Evolutionary conservation across 306 rosid species (phyloP), one percentile per base, ranked within the genome.

Genomic region (Amphicarpaea edgeworthii): DNA sequence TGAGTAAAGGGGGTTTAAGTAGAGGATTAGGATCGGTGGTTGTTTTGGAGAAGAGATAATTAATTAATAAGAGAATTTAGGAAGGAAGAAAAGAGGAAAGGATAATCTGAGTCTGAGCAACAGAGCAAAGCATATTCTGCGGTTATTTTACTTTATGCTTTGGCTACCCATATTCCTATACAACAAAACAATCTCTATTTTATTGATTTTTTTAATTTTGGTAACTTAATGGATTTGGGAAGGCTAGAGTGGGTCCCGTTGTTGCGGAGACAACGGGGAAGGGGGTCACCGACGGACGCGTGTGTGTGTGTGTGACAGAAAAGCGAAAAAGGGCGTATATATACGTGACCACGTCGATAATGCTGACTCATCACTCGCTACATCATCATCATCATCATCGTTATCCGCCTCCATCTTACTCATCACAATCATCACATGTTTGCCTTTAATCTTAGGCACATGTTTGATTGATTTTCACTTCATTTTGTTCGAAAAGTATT

Each of bases 121-220:
- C 73, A 57, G 86, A 70, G 86, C 59, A 83, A 88, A 82, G 96
- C 87, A 90, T 86, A 86, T 90, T 88, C 96, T 60, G 69, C 70
- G 55, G 32, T 42, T 10, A 70, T 76, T 77, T 57, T 16, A 67
- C 79, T 82, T 77, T 82, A 82, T 77, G 82, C 85, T 71, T 28
- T 77, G 10, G 24, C 21, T 38, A 5, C 2, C 3, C 30, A 17
- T 19, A 8, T 38, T 64, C 8, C 15, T 5, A 4, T 19, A 9
- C 16, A 20, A 65, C 10, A 68, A n/a, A n/a, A 28, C 32, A 28
- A 45, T 3, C 0, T 11, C 8, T 2, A 32, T 30, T 38, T 19
- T 11, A n/a, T 17, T n/a, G 20, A 8, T 23, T 40, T 57, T 15
- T n/a, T 12, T 3, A 30, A 1, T 2, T 50, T 32, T 45, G 1